Base-by-base conservation (phyloP, 108 stramenopile genomes). In the Skeletonema marinoi region DNA sequence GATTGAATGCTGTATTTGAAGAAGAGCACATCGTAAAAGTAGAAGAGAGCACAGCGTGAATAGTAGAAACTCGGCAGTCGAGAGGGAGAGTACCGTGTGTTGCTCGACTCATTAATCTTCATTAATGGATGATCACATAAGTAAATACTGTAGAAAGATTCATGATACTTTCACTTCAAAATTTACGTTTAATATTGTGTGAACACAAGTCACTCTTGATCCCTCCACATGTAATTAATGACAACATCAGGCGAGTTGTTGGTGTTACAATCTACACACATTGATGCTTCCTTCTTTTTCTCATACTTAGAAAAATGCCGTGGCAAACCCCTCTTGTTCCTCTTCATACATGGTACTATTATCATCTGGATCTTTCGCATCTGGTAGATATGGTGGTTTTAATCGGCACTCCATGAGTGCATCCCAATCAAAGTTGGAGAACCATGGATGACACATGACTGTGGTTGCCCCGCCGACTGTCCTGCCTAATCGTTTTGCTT, bases 381-480 rank as follows among this genome's bases (percentile, higher is more conserved):
- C 80, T n/a, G 80, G 80, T 35, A 74, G 38, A 44, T 70, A 74
- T 3, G 80, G 80, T 38, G 73, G 44, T 31, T 74, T 65, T 69
- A 81, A 70, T 31, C 73, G 69, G 42, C 74, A 70, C 13, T 81
- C 73, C 69, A 81, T 65, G 29, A 81, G 67, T 32, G 80, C 80
- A 70, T 81, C 80, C 88, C 90, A 92, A 75, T 91, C 85, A 42
- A 91, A 94, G 21, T 87, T 82, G 58, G 86, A 54, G 67, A 80
- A 94, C 89, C 90, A 94, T 42, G 86, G 85, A 77, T 94, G 93
- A 66, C 85, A 87, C 85, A 91, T 90, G 21, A 94, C 88, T 39
- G 86, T 87, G 10, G 73, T 89, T 2, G 85, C 81, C 16, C 93
- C 91, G 32, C 91, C 93, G 50, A 88, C 82, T 32, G 90, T 91